Base-by-base conservation (phyloP, 495 filamentous ascomycete species). In the Hypoxylon lienhwacheense region DNA sequence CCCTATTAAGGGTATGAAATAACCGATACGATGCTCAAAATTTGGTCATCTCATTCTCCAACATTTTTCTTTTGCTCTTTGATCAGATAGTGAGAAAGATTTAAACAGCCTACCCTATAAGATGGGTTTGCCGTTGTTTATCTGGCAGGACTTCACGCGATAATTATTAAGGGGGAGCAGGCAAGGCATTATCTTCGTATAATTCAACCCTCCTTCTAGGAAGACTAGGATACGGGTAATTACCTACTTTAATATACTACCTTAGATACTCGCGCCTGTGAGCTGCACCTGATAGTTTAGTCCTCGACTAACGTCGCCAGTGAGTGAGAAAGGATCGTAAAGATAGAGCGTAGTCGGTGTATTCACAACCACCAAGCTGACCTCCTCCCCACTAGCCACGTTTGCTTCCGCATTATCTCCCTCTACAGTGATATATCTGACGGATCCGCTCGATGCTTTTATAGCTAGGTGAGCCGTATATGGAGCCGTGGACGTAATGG, bases 301-400 rank as follows among this genome's bases (percentile, higher is more conserved):
- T 4, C 73, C 73, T 8, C 42, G 61, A 51, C 67, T 74, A 3
- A 69, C 63, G 11, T 73, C 73, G 6, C 61, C 59, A 7, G 65
- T 61, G 20, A 77, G 64, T 22, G 59, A 55, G 55, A 77, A 77
- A 17, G 74, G 65, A 57, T 77, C 73, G 53, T 69, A 77, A 33
- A 69, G 59, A 11, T 66, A 55, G 43, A 74, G 59, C 7, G 66
- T 46, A 17, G 21, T 47, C 6, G 74, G 73, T 8, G 73, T 76
- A 47, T 75, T 75, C 11, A 56, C 73, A 40, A 77, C 66, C 2
- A 76, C 74, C 14, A 77, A 53, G 32, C 54, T 72, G 5, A 67
- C 70, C 65, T 74, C 70, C 50, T 76, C 73, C 12, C 66, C 66
- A 11, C 44, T 61, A 5, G 45, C 64, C 15, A 73, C 40, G 6